Base-by-base conservation (phyloP, 2,329 filamentous ascomycete species). In the Epichloe typhina region DNA sequence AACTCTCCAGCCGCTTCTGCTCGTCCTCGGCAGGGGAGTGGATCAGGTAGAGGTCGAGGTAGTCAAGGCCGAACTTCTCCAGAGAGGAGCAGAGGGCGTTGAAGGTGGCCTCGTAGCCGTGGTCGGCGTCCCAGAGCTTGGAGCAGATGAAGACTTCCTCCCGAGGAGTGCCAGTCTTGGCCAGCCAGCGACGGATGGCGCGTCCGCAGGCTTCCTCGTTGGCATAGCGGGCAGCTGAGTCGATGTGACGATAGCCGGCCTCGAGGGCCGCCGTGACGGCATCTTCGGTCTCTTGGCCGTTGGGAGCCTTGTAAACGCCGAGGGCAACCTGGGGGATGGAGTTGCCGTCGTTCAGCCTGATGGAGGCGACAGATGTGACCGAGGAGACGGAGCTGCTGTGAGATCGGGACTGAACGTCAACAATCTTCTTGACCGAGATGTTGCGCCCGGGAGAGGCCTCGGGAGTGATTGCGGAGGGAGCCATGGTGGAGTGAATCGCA, bases 331-430 rank as follows among this genome's bases (percentile, higher is more conserved):
- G 56, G 43, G 85, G 85, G 49, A 89, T 85, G 50, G 76, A 73
- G 57, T 79, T 78, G 54, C 83, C 84, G 69, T 89, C 83, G 60
- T 84, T 86, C 54, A 89, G 73, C 67, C 80, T 83, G 54, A 88
- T 67, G 47, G 69, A 64, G 26, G 55, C 57, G 38, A 58, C 53
- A 4, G 69, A 64, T 33, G 54, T 53, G 17, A 58, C 54, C 1
- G 53, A 52, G 3, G 61, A 59, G 50, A 60, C 51, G 17, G 59
- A 63, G 54, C 52, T 57, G 54, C 58, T 59, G 50, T 61, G 54
- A 47, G 57, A 55, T 52, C 59, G 57, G 47, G 26, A 54, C 49
- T 58, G 56, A 37, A 54, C 15, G 31, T 47, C 21, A 4, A 57
- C 46, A 21, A 37, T 8, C 59, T 65, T 65, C 57, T 61, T 66